Conservation (phyloP, 768 basidiomycete genomes). For the Porphyrellus cyaneotinctus region DNA sequence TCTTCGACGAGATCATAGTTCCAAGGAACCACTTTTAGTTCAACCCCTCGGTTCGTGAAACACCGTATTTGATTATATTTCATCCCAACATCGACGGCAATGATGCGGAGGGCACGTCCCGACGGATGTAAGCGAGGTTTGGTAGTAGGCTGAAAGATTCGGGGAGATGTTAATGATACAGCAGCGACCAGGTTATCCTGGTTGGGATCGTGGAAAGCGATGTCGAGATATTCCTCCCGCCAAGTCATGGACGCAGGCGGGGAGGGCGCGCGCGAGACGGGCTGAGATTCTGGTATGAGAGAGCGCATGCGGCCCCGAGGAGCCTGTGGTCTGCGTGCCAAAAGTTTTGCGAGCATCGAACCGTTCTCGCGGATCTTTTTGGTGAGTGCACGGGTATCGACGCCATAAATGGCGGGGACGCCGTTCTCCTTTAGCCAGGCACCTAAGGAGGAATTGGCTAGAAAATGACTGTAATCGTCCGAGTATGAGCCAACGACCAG, state of each 20-base stretch:
- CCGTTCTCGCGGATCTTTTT: constrained; percentile 96
- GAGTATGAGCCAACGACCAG: constrained; percentile 94
- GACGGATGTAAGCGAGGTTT: constrained; percentile 66
- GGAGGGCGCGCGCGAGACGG: constrained; percentile 47
- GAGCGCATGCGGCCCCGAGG: constrained; percentile 36
- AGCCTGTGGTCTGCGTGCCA: constrained; percentile 56
- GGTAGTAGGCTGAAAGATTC: constrained; percentile 59
- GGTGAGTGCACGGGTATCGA: constrained; percentile 95
- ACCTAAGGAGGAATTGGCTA: constrained; percentile 82
- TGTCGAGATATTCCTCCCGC: constrained; percentile 78
- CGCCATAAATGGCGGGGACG: constrained; percentile 90
- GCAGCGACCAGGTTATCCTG: constrained; percentile 83
- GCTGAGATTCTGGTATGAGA: constrained; percentile 35
- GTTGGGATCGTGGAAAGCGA: constrained; percentile 89
- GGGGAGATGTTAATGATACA: constrained; percentile 72
- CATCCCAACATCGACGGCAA: constrained; percentile 98
- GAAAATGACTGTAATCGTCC: constrained; percentile 90
- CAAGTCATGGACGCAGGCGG: constrained; percentile 57
- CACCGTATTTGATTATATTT: constrained; percentile 99
- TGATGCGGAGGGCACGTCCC: constrained; percentile 74
- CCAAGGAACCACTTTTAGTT: constrained; percentile 98
- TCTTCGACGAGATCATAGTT: constrained; percentile 87
- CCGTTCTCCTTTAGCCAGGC: constrained; percentile 94
- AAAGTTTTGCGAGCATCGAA: constrained; percentile 81
- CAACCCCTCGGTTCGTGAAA: constrained; percentile 87